Evolutionary conservation across 306 rosid genomes (phyloP).

Genomic region (Begonia peltatifolia): DNA sequence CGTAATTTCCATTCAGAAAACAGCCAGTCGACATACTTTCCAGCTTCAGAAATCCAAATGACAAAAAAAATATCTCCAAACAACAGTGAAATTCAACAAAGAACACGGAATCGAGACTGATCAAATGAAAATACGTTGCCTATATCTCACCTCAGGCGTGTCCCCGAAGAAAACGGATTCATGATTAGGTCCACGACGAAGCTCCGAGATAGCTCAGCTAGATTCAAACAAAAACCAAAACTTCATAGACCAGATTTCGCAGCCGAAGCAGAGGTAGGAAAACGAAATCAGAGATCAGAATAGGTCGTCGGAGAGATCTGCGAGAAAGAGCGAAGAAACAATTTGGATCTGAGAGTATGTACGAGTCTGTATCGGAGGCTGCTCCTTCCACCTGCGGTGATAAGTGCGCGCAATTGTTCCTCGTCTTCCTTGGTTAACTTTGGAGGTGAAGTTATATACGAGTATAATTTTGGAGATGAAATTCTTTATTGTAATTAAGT

Average conservation of each 20-base stretch:
- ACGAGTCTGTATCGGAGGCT: slow-evolving; percentile 15
- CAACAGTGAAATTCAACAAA: too few species aligned
- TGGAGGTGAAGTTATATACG: too few species aligned
- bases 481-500: too few species aligned
- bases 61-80: not conserved
- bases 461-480: too few species aligned
- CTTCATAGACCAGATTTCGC: slow-evolving; percentile 1
- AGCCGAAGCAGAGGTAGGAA: slow-evolving; percentile 12
- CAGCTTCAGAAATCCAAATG: not conserved
- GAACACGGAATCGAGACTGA: too few species aligned
- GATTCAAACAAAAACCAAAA: slow-evolving; percentile 31
- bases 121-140: too few species aligned
- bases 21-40: not conserved
- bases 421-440: not conserved
- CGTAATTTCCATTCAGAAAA: not conserved
- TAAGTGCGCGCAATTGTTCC: slow-evolving; percentile 4
- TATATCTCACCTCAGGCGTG: slow-evolving; percentile 68
- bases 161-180: slow-evolving; percentile 98
- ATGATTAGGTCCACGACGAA: slow-evolving; percentile 36
- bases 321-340: slow-evolving; percentile 14
- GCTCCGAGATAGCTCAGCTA: slow-evolving; percentile 35
- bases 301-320: slow-evolving; percentile 18
- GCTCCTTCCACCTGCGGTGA: slow-evolving; percentile 20
- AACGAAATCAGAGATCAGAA: slow-evolving; percentile 45
- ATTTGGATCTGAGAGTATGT: slow-evolving; percentile 62